Conservation (phyloP, 495 filamentous ascomycete genomes). For the Neurospora sp. region DNA sequence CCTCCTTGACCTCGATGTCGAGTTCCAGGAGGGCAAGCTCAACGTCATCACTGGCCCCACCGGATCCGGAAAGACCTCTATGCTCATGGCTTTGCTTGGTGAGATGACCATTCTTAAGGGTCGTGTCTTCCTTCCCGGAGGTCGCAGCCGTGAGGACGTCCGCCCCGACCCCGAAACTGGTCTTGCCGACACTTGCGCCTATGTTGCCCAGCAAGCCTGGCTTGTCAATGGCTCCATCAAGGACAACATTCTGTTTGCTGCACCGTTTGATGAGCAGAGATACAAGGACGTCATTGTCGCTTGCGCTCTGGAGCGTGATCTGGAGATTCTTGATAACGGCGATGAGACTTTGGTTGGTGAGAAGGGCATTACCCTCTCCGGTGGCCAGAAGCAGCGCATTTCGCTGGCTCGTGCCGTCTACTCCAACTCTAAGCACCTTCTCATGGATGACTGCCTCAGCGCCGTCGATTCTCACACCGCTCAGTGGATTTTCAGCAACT, state of each 20-base stretch:
- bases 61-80: slow-evolving; percentile 86
- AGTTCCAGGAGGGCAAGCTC: slow-evolving; percentile 67
- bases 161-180: slow-evolving; percentile 73
- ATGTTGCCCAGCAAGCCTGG: slow-evolving; percentile 97
- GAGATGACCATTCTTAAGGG: slow-evolving; percentile 90
- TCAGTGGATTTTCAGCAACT: slow-evolving; percentile 95
- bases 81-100: slow-evolving; percentile 92
- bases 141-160: slow-evolving; percentile 71
- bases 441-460: slow-evolving; percentile 92
- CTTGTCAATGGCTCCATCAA: slow-evolving; percentile 93
- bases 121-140: slow-evolving; percentile 72
- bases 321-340: slow-evolving; percentile 84
- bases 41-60: slow-evolving; percentile 91
- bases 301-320: slow-evolving; percentile 86
- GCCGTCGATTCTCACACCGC: slow-evolving; percentile 98
- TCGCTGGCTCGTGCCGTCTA: slow-evolving; percentile 91
- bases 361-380: slow-evolving; percentile 93
- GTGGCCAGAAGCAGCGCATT: slow-evolving; percentile 96
- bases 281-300: slow-evolving; percentile 84
- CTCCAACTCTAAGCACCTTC: slow-evolving; percentile 77
- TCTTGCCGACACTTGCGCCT: slow-evolving; percentile 84
- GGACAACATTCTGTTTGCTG: slow-evolving; percentile 92
- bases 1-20: slow-evolving; percentile 65
- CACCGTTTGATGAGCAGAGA: slow-evolving; percentile 67
- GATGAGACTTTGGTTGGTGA: slow-evolving; percentile 94